Conservation (phyloP, 495 filamentous ascomycete species). For the Penicillium dipodomyicola region DNA sequence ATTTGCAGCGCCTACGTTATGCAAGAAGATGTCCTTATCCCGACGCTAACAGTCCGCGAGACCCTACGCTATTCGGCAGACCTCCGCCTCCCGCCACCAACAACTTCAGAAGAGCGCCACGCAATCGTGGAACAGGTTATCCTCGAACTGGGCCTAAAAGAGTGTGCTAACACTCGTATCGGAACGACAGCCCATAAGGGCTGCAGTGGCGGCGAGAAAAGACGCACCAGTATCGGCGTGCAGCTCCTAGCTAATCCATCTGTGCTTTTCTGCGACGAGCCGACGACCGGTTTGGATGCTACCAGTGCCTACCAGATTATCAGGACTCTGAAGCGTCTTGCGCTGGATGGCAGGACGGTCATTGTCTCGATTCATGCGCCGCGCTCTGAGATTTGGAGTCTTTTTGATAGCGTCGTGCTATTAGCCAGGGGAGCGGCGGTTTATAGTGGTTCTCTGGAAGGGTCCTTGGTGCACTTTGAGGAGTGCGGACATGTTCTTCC, state of each 20-base stretch:
- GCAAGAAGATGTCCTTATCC: slow-evolving; percentile 71
- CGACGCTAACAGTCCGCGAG: slow-evolving; percentile 69
- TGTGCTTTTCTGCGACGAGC: slow-evolving; percentile 72
- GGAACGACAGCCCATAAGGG: slow-evolving; percentile 66
- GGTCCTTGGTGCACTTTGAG: slow-evolving; percentile 59
- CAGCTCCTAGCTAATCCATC: slow-evolving; percentile 73
- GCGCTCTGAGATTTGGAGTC: slow-evolving; percentile 70
- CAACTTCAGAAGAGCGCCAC: slow-evolving; percentile 54
- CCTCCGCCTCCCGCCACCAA: slow-evolving; percentile 61
- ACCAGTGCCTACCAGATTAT: slow-evolving; percentile 73
- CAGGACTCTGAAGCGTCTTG: slow-evolving; percentile 62
- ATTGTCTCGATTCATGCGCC: slow-evolving; percentile 73
- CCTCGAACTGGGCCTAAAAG: slow-evolving; percentile 67
- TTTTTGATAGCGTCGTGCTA: slow-evolving; percentile 67
- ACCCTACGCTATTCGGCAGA: slow-evolving; percentile 70
- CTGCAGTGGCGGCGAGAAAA: slow-evolving; percentile 74
- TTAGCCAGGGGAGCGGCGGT: slow-evolving; percentile 60
- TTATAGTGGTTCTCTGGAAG: slow-evolving; percentile 57
- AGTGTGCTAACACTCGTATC: slow-evolving; percentile 69
- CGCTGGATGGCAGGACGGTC: slow-evolving; percentile 64
- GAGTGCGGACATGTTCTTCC: slow-evolving; percentile 55
- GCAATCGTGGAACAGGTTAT: slow-evolving; percentile 70
- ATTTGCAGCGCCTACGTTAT: slow-evolving; percentile 69
- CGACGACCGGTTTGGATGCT: slow-evolving; percentile 72
- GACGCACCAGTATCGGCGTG: slow-evolving; percentile 69